Conservation (phyloP, 805 yeast species). For the Ogataea pilisensis region DNA sequence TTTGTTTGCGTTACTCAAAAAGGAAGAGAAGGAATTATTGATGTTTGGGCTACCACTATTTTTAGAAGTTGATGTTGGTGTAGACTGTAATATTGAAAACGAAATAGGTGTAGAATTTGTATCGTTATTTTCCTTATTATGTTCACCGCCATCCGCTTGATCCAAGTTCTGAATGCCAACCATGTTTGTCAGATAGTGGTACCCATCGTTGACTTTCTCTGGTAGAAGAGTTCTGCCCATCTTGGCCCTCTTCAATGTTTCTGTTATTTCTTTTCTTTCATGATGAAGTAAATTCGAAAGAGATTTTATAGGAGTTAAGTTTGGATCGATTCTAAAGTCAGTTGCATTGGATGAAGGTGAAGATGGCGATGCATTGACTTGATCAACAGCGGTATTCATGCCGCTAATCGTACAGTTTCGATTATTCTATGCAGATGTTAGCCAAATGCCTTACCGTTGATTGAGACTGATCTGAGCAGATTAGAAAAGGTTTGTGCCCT, state of each 20-base stretch:
- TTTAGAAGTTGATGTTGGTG: slow-evolving; percentile 9
- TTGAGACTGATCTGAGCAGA: too few relatives aligned
- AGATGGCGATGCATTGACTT: not conserved
- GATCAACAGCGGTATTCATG: not conserved
- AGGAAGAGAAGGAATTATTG: slow-evolving; percentile 2
- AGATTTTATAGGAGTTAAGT: slow-evolving; percentile 17
- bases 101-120: slow-evolving; percentile 2
- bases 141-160: not conserved
- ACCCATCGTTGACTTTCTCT: slow-evolving; percentile 19
- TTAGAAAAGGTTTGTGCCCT: too few relatives aligned
- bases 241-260: slow-evolving; percentile 23
- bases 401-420: too few relatives aligned
- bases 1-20: not conserved
- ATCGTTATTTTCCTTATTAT: not conserved
- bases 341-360: not conserved
- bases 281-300: slow-evolving; percentile 2
- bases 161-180: not conserved
- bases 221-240: slow-evolving; percentile 26
- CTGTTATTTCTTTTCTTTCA: slow-evolving; percentile 14
- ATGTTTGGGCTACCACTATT: slow-evolving; percentile 8
- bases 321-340: slow-evolving; percentile 4
- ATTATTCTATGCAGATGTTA: too few relatives aligned
- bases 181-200: slow-evolving; percentile 12
- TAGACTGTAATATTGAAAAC: slow-evolving; percentile 2
- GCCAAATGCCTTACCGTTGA: too few relatives aligned